Evolutionary conservation across 2,329 filamentous ascomycete genomes (phyloP), one percentile per base, ranked within the genome.

Genomic region (Colletotrichum sp.): DNA sequence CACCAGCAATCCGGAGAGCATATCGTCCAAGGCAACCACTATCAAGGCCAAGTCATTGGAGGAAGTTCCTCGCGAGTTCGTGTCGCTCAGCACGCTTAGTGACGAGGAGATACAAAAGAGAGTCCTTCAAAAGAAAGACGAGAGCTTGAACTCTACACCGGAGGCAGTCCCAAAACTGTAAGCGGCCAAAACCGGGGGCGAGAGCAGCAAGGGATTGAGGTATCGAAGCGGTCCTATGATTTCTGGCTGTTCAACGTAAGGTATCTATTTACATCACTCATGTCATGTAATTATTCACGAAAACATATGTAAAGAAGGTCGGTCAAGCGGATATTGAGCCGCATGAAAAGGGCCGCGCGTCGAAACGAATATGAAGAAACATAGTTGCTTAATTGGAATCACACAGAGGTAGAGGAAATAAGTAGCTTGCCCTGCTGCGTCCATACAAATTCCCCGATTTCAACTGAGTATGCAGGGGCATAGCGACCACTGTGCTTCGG

Each of bases 21-120:
- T 89, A 9, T 71, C 78, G 65, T 85, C 87, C 6, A 85, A 82
- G 12, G 90, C 89, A 32, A 86, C 84, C 16, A 84, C 78, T 39
- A 83, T 93, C 71, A 86, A 85, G 80, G 88, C 90, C 8, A 90
- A 86, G 84, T 90, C 87, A 4, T 79, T 91, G 60, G 81, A 89
- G 77, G 90, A 92, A 81, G 82, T 81, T 28, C 80, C 82, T 21
- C 80, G 90, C n/a, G 82, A 87, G 24, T 86, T 89, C 52, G 83
- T 83, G 18, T 79, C 78, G 30, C 77, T 92, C 77, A 86, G 83
- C 71, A 82, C 85, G n/a, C 86, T 86, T 59, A 84, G 81, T 2
- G 85, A 88, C 21, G 86, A 86, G 28, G 85, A 88, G 57, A 83
- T 91, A 24, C 81, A 82, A 72, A 80, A 83, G 68, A 81, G 86